Evolutionary conservation across 192 early-diverging fungal genomes (phyloP).

Genomic region (Podila epigama): DNA sequence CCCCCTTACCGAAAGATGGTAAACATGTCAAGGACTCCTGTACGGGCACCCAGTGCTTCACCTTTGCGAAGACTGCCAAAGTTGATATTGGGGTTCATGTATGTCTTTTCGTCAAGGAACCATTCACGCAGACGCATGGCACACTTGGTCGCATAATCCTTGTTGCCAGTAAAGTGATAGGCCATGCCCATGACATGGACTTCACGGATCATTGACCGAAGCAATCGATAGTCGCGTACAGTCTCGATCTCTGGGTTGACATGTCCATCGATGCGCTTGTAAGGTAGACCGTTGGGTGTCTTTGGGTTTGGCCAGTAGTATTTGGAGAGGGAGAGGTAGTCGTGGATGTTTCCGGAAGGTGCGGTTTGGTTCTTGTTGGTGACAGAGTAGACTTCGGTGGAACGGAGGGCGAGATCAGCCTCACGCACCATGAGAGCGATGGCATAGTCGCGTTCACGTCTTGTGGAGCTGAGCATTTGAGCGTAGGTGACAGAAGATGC

Average conservation of each 20-base stretch:
- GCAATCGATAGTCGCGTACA: conserved; percentile 51
- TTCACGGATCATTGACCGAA: conserved; percentile 51
- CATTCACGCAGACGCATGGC: conserved; percentile 54
- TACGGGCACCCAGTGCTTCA: conserved; percentile 34
- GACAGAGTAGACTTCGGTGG: conserved; percentile 58
- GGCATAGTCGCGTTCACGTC: conserved; percentile 45
- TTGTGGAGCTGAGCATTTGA: conserved; percentile 21
- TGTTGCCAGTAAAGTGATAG: conserved; percentile 60
- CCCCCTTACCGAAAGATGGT: conserved; percentile 51
- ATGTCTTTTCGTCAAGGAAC: conserved; percentile 62
- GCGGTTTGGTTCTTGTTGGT: conserved; percentile 55
- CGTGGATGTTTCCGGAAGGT: conserved; percentile 61
- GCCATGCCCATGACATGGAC: conserved; percentile 60
- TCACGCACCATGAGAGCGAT: conserved; percentile 33
- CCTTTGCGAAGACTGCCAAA: conserved; percentile 61
- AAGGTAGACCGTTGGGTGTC: conserved; percentile 54
- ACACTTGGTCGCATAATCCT: conserved; percentile 53
- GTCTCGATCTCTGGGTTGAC: conserved; percentile 62
- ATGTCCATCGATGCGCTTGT: conserved; percentile 57
- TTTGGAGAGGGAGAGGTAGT: conserved; percentile 64
- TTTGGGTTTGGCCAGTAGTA: conserved; percentile 63
- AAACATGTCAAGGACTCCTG: conserved; percentile 58
- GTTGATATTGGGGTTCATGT: conserved; percentile 70
- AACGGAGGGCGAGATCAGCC: conserved; percentile 39
- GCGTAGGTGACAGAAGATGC: conserved; percentile 30